A percentile compares a stretch with the other conserved stretches of the same genome.
Conservation (phyloP, 345 rosid genomes). For the Pugionium dolabratum region DNA sequence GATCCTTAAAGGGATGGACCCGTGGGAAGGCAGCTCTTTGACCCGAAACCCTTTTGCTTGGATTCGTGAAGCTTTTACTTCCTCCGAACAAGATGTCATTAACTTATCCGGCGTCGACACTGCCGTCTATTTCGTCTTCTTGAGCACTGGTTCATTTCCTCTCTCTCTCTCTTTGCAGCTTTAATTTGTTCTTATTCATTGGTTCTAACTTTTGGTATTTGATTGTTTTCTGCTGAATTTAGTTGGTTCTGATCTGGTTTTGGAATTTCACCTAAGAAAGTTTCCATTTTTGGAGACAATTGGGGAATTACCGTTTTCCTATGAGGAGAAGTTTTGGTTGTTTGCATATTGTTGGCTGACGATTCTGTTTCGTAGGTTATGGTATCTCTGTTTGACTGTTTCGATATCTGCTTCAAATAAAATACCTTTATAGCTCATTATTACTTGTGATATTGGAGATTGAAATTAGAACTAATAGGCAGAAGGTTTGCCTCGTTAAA, state of each 20-base stretch:
- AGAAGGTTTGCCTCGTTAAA: not conserved
- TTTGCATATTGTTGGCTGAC: not conserved
- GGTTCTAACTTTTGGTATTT: no score
- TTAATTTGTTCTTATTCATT: no score
- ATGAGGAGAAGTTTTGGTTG: no score
- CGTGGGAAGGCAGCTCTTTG: slow-evolving; percentile 60
- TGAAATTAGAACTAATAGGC: not conserved
- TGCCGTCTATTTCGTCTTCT: slow-evolving; percentile 92
- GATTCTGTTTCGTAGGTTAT: not conserved
- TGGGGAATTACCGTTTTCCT: not conserved
- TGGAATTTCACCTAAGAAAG: no score
- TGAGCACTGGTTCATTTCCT: slow-evolving; percentile 66
- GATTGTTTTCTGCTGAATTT: no score
- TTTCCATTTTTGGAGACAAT: slow-evolving; percentile 29
- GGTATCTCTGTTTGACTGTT: slow-evolving; percentile 18
- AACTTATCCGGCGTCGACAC: slow-evolving; percentile 72
- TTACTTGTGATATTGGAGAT: not conserved
- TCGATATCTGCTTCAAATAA: not conserved
- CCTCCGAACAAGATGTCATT: slow-evolving; percentile 71
- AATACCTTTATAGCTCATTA: slow-evolving; percentile 11
- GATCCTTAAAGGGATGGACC: slow-evolving; percentile 78
- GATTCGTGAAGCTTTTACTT: slow-evolving; percentile 67
- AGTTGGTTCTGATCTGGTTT: slow-evolving; percentile 6
- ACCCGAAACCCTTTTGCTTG: slow-evolving; percentile 74
- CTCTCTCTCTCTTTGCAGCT: not conserved